Conservation (phyloP, 1,284 basidiomycete genomes). For the Ganoderma meredithae region DNA sequence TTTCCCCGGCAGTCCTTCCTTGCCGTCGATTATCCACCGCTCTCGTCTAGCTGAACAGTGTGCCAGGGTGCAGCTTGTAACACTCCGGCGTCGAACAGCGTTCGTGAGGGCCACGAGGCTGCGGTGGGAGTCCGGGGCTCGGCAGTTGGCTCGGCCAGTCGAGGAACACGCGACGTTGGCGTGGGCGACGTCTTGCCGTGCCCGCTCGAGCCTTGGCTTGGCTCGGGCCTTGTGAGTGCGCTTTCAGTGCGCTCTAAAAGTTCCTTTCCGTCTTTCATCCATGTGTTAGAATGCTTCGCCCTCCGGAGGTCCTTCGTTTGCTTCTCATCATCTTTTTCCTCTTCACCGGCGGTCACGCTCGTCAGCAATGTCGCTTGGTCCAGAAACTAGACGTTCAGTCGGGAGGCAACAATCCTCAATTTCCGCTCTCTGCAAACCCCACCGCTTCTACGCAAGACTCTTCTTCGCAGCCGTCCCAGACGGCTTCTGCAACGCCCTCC, state of each 20-base stretch:
- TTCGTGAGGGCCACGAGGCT: background rate
- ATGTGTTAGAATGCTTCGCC: conserved; percentile 18
- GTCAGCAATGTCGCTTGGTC: conserved; percentile 38
- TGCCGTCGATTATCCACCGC: background rate
- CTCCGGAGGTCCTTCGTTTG: background rate
- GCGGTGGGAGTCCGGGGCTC: no score
- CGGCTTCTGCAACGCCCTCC: conserved; percentile 15
- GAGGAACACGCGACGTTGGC: conserved; percentile 4
- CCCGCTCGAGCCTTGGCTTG: background rate
- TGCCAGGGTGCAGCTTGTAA: background rate
- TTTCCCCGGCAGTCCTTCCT: no score
- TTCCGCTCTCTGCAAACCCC: conserved; percentile 17
- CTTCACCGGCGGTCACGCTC: conserved; percentile 11
- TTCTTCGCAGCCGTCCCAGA: conserved; percentile 6
- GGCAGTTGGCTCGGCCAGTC: background rate
- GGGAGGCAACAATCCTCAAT: conserved; percentile 17
- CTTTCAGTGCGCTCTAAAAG: background rate
- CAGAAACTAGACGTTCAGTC: conserved; percentile 23
- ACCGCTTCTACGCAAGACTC: conserved; percentile 2
- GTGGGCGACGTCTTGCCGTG: background rate
- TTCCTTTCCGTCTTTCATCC: conserved; percentile 1
- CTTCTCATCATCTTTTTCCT: conserved; percentile 11
- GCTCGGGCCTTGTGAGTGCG: background rate
- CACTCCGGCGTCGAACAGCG: background rate
- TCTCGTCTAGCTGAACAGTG: background rate